These are phyloP conservation scores for Zymoseptoria brevis DNA, from an alignment of 2,329 filamentous ascomycete genomes.

Conservation along the genomic window DNA sequence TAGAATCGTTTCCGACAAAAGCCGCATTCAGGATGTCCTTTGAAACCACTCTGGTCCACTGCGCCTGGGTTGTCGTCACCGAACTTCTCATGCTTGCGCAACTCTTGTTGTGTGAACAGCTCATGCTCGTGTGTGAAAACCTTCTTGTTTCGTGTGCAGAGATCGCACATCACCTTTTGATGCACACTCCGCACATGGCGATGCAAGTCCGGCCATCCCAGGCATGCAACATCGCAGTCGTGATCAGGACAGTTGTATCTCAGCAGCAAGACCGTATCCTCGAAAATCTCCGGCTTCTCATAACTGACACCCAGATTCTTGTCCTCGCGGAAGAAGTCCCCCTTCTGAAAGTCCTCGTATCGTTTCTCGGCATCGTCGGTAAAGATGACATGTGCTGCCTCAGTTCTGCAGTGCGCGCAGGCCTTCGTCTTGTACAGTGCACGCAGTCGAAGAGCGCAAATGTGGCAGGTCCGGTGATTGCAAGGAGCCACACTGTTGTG, in stretches of 20 bases:
- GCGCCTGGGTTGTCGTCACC: constrained; percentile 89
- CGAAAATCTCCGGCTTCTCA: constrained; percentile 78
- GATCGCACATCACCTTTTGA: constrained; percentile 80
- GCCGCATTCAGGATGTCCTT: constrained; percentile 85
- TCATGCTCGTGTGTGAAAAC: constrained; percentile 98
- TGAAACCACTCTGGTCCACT: constrained; percentile 88
- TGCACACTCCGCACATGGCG: constrained; percentile 75
- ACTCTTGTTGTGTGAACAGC: constrained; percentile 71
- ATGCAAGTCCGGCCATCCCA: constrained; percentile 71
- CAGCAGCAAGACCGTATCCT: constrained; percentile 79
- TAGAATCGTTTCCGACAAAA: constrained; percentile 93
- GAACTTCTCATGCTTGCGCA: constrained; percentile 79
- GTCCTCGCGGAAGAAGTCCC: constrained; percentile 70
- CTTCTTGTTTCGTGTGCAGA: constrained; percentile 91
- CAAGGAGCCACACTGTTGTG: constrained; percentile 87
- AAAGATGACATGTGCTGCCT: constrained; percentile 79
- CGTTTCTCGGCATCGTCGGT: constrained; percentile 75
- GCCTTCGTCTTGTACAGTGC: constrained; percentile 94
- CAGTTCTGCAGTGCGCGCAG: constrained; percentile 86
- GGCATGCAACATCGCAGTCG: constrained; percentile 75
- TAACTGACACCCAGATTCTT: constrained; percentile 87
- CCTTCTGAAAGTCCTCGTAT: constrained; percentile 71
- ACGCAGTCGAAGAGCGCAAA: constrained; percentile 82
- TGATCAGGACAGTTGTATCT: constrained; percentile 90
- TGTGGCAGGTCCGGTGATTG: constrained; percentile 94